Evolutionary conservation across 2,329 filamentous ascomycete genomes (phyloP).

Genomic region (Teratosphaeria pseudoeucalypti): DNA sequence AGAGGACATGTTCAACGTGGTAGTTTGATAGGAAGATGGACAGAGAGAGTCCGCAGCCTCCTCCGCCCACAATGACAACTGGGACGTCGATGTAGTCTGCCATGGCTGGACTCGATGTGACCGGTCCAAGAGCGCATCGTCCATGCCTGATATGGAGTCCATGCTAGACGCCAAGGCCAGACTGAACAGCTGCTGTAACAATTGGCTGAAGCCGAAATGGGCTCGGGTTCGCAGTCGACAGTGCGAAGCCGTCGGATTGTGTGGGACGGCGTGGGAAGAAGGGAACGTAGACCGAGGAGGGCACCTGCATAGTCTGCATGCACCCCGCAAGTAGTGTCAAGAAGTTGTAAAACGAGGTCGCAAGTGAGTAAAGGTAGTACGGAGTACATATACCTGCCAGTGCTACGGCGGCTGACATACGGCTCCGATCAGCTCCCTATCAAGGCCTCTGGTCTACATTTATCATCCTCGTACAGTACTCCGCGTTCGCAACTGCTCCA

Average conservation of each 20-base stretch:
- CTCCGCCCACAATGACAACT: neutral
- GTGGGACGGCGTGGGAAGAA: neutral
- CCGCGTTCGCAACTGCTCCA: no score
- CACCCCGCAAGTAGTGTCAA: neutral
- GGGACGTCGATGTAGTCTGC: neutral
- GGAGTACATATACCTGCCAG: no score
- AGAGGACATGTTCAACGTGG: neutral
- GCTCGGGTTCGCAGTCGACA: neutral
- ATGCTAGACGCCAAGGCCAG: neutral
- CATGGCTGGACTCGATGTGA: neutral
- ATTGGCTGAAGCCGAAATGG: neutral
- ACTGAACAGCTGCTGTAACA: neutral
- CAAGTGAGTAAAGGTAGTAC: no score
- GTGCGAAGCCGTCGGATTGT: neutral
- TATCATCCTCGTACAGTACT: no score
- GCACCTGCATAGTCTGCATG: neutral
- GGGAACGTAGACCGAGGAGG: neutral
- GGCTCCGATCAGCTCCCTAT: no score
- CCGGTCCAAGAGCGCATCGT: neutral
- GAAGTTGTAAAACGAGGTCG: neutral
- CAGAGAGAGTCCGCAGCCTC: neutral
- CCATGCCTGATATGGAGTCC: neutral
- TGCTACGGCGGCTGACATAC: no score
- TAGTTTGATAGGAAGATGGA: neutral
- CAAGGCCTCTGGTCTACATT: no score